Base-by-base conservation (phyloP, 1,284 basidiomycete genomes). In the Microbotryum violaceum region DNA sequence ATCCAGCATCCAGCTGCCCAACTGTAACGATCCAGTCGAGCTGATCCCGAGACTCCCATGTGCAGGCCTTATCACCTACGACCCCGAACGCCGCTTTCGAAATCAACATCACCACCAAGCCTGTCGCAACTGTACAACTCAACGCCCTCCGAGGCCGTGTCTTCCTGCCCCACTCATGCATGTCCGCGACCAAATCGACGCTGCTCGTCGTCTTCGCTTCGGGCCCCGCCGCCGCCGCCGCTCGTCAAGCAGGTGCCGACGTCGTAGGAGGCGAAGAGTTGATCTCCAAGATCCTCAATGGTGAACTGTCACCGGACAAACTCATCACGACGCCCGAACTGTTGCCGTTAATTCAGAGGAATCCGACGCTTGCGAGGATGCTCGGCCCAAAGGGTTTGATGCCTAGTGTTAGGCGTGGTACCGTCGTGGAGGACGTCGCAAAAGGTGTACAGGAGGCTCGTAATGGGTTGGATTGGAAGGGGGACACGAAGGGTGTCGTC, bases 311-410 rank as follows among this genome's bases (percentile, higher is more conserved):
- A 27, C 87, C 85, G n/a, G 89, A 88, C 18, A 85, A 88, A 54
- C 86, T 91, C 68, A 81, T 98, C 27, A 88, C 87, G 57, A 91
- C 90, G 0, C 84, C 89, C 5, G 81, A 83, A 20, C 82, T 97
- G 71, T 83, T 96, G 61, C 82, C 85, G 31, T 77, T 83, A 42
- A 88, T 97, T 64, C 64, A 65, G 33, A 52, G 70, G n/a, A 85
- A 88, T 27, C 84, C 86, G 16, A 83, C 83, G 70, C 81, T 97
- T 8, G 93, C 92, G 42, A 85, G 93, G 69, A 83, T 90, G 63
- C 81, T 98, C 29, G 96, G 94, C 73, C 93, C 91, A 49, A 85
- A 90, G 64, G 93, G 93, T 65, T 77, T 98, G 57, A 97, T 98
- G 91, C 94, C 94, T 18, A 89, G 88, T 9, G 87, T 87, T 65